These are phyloP conservation scores for Pichia exigua DNA, from an alignment of 805 yeast species.

Conservation along the genomic window DNA sequence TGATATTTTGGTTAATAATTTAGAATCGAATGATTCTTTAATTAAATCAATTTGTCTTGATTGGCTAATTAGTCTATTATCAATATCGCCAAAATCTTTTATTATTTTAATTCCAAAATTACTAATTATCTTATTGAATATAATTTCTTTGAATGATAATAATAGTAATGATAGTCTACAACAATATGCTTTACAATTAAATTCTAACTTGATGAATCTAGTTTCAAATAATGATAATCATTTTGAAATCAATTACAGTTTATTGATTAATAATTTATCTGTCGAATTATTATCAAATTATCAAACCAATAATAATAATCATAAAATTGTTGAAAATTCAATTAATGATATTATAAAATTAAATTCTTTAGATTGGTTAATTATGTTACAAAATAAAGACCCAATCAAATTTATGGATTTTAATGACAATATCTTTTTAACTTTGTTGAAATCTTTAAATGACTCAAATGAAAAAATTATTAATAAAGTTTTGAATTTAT, in stretches of 20 bases:
- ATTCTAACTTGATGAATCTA: conserved; percentile 46
- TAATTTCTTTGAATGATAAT: conserved; percentile 35
- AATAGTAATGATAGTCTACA: conserved; percentile 42
- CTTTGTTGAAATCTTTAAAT: conserved; percentile 61
- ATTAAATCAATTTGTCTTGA: conserved; percentile 71
- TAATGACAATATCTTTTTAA: conserved; percentile 61
- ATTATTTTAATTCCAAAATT: conserved; percentile 68
- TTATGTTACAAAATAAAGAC: conserved; percentile 66
- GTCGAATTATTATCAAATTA: conserved; percentile 44
- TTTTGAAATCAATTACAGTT: conserved; percentile 37
- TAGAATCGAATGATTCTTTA: conserved; percentile 66
- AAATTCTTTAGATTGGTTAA: conserved; percentile 85
- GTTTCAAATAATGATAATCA: conserved; percentile 27
- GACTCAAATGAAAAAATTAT: conserved; percentile 74
- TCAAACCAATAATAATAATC: conserved; percentile 16
- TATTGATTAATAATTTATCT: conserved; percentile 65
- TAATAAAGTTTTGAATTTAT: conserved; percentile 58
- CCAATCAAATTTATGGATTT: conserved; percentile 48
- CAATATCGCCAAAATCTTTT: conserved; percentile 69
- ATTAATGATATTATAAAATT: conserved; percentile 49
- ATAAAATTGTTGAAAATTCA: conserved; percentile 30
- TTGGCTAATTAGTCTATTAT: conserved; percentile 73
- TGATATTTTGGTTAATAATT: conserved; percentile 71
- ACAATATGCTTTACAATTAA: conserved; percentile 49
- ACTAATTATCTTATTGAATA: conserved; percentile 56